Evolutionary conservation across 179 eudicot species (phyloP).

Genomic region (Carnegiea gigantea): DNA sequence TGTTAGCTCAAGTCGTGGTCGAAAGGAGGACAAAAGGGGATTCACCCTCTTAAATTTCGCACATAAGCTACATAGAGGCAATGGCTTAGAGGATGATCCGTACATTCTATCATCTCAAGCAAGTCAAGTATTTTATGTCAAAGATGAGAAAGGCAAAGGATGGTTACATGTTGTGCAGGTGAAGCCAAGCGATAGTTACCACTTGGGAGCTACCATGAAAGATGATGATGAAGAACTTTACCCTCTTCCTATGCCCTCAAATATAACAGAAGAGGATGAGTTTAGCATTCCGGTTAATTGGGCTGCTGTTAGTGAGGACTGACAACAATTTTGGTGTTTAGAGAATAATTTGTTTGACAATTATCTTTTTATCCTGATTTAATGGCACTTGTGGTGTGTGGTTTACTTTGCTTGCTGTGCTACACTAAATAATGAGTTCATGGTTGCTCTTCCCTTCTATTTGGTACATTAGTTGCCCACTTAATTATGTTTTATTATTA

Average conservation of each 20-base stretch:
- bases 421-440: no score
- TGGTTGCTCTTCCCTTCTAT: no score
- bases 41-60: neutral
- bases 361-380: no score
- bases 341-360: neutral
- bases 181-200: neutral
- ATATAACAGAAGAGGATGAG: neutral
- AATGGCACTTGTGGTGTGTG: no score
- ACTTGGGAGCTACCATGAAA: neutral
- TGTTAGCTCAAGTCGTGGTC: neutral
- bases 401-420: no score
- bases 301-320: neutral
- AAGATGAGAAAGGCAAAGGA: neutral
- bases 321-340: neutral
- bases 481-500: no score
- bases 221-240: neutral
- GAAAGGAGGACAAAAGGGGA: neutral
- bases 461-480: no score
- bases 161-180: neutral
- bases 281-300: neutral
- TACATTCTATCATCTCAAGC: neutral
- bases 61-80: neutral
- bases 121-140: neutral
- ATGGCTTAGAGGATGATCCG: neutral
- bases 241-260: neutral